phyloP scores from a whole-genome alignment of 495 filamentous ascomycete genomes.

The Penicillium maclennaniae region DNA sequence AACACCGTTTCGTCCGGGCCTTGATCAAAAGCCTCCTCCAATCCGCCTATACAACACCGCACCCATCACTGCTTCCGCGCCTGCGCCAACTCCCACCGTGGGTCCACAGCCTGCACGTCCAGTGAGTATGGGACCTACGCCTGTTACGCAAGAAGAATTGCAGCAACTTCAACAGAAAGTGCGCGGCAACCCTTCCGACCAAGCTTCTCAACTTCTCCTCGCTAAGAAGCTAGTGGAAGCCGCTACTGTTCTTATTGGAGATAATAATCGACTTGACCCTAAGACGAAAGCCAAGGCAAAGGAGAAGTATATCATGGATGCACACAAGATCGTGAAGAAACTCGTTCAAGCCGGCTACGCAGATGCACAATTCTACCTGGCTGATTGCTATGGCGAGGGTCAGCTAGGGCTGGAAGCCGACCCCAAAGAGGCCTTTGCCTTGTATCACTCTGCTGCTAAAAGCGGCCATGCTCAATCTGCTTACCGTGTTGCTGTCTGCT shows the following conservation, averaged over 20 bases:
- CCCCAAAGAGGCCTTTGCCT: conserved; percentile 80
- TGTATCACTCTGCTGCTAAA: conserved; percentile 94
- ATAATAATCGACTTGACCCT: conserved; percentile 65
- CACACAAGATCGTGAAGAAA: conserved; percentile 87
- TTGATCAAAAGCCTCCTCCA: conserved; percentile 65
- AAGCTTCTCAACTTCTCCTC: conserved; percentile 62
- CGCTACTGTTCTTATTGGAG: conserved; percentile 66
- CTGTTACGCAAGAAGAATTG: conserved; percentile 76
- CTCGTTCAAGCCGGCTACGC: conserved; percentile 62
- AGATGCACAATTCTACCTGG: conserved; percentile 92
- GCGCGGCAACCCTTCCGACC: conserved; percentile 66
- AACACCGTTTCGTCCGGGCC: conserved; percentile 72
- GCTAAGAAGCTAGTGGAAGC: conserved; percentile 89
- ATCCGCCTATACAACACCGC: conserved; percentile 65
- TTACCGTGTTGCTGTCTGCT: conserved; percentile 95
- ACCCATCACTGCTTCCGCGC: conserved; percentile 27
- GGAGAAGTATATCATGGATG: conserved; percentile 80
- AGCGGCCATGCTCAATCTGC: conserved; percentile 78
- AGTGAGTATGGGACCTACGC: conserved; percentile 30
- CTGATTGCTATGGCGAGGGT: conserved; percentile 83
- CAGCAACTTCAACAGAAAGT: conserved; percentile 65
- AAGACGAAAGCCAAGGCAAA: conserved; percentile 70
- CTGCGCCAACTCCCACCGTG: conserved; percentile 14
- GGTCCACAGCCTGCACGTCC: conserved; percentile 30
- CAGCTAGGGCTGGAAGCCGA: conserved; percentile 66